Evolutionary conservation across 352 stramenopile species (phyloP), one percentile per base, ranked within the genome.

Genomic region (Phytophthora palmivora): DNA sequence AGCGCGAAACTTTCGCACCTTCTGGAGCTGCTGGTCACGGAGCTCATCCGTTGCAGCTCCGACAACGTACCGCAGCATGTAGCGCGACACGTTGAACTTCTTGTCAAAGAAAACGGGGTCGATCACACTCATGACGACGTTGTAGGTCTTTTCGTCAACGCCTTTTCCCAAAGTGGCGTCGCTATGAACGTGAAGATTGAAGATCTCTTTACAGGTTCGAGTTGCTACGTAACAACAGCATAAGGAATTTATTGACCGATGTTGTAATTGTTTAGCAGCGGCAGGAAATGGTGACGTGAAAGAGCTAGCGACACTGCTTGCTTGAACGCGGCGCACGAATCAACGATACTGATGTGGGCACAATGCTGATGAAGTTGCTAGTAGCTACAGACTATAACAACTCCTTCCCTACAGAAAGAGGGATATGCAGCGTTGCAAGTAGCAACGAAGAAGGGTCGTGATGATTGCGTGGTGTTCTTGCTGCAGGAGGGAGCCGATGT

Each of bases 81-180:
- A 92, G 43, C 82, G 83, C 39, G 73, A 39, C 38, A 75, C 83
- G 60, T 69, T 94, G 63, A 95, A 95, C 57, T 91, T 91, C 67
- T 94, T 94, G 76, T 92, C 82, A 58, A 87, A 94, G 71, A 92
- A 94, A 51, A 67, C 66, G 10, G 83, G 53, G 59, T 95, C 87
- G 61, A 93, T 93, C 53, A 71, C 72, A 44, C 76, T 76, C 78
- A 89, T 91, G 24, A 5, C 67, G 44, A 7, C 44, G 21, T 43
- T 8, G 15, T 37, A 12, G 51, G 54, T 66, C 65, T 63, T 53
- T 47, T 22, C n/a, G 26, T 1, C 22, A 32, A 58, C 55, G 61
- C 58, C 61, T 58, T 67, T 71, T 75, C 67, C 60, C 55, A 32
- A 72, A 68, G 37, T 56, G 55, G 54, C 54, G 55, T 37, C 26